These are phyloP conservation scores for Spongiforma sp. DNA, from an alignment of 1,284 basidiomycete genomes.

Conservation along the genomic window DNA sequence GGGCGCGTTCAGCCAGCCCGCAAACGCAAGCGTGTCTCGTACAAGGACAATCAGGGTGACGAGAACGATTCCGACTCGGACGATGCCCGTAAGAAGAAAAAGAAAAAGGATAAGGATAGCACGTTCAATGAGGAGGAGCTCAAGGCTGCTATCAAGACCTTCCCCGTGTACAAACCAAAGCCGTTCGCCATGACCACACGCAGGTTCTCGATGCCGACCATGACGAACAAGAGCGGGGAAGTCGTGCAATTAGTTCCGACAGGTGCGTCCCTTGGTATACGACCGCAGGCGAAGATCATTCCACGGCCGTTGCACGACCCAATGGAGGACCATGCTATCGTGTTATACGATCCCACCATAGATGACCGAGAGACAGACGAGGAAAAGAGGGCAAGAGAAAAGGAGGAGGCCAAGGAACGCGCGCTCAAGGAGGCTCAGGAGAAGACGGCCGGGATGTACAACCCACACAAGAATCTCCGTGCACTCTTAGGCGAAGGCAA, in stretches of 20 bases:
- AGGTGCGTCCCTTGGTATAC: conserved; percentile 84
- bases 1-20: conserved; percentile 69
- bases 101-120: conserved; percentile 57
- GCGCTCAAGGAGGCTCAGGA: conserved; percentile 69
- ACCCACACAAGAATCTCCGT: conserved; percentile 93
- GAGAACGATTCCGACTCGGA: conserved; percentile 57
- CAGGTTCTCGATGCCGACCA: conserved; percentile 88
- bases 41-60: conserved; percentile 64
- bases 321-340: conserved; percentile 98
- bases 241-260: conserved; percentile 68
- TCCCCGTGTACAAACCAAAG: conserved; percentile 86
- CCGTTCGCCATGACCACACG: conserved; percentile 69
- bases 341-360: conserved; percentile 96
- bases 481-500: conserved; percentile 80
- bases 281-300: conserved; percentile 82
- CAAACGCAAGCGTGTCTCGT: conserved; percentile 85
- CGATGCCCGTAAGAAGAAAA: conserved; percentile 58
- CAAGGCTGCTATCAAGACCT: conserved; percentile 70
- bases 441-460: conserved; percentile 73
- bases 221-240: conserved; percentile 82
- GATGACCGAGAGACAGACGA: conserved; percentile 91
- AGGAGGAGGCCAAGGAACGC: conserved; percentile 70
- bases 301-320: conserved; percentile 96
- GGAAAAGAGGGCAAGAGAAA: conserved; percentile 71
- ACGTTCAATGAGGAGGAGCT: conserved; percentile 63